These are phyloP conservation scores for Madurella fahalii DNA, from an alignment of 2,329 filamentous ascomycete species.

Conservation along the genomic window DNA sequence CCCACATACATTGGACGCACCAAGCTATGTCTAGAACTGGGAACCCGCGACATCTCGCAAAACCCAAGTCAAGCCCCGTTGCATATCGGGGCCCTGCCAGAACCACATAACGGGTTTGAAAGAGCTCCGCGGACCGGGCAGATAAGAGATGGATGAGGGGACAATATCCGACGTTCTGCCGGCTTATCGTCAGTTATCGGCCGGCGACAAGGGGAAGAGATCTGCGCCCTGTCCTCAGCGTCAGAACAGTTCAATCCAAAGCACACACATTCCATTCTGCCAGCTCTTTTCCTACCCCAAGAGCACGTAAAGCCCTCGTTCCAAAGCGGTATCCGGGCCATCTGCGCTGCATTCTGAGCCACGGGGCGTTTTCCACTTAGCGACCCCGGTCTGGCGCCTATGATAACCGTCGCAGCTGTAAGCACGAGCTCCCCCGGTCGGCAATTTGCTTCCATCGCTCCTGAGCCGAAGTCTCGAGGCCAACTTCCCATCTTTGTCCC, in stretches of 20 bases:
- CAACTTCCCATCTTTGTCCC: background rate
- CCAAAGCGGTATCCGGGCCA: background rate
- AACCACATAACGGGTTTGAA: background rate
- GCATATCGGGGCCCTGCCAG: background rate
- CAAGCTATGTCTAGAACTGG: no score
- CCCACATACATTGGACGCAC: background rate
- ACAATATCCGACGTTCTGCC: slow-evolving; percentile 21
- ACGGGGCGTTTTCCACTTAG: slow-evolving; percentile 2
- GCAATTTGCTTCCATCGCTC: slow-evolving; percentile 10
- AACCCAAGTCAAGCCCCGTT: background rate
- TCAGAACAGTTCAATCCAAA: slow-evolving; percentile 7
- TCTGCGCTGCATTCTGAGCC: slow-evolving; percentile 2
- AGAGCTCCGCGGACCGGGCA: background rate
- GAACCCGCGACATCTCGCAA: background rate
- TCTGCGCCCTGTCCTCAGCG: slow-evolving; percentile 18
- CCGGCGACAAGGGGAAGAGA: slow-evolving; percentile 21
- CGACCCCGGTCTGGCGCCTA: slow-evolving; percentile 11
- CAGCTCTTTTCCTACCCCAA: slow-evolving; percentile 10
- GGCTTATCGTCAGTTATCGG: slow-evolving; percentile 24
- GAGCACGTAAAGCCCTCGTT: background rate
- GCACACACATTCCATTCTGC: slow-evolving; percentile 5
- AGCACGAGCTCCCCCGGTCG: slow-evolving; percentile 12
- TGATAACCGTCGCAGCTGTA: slow-evolving; percentile 24
- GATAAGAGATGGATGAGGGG: no score
- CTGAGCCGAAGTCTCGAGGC: slow-evolving; percentile 10